These are phyloP conservation scores for Holtermanniella nyarrowii DNA, from an alignment of 768 basidiomycete genomes.

Conservation along the genomic window DNA sequence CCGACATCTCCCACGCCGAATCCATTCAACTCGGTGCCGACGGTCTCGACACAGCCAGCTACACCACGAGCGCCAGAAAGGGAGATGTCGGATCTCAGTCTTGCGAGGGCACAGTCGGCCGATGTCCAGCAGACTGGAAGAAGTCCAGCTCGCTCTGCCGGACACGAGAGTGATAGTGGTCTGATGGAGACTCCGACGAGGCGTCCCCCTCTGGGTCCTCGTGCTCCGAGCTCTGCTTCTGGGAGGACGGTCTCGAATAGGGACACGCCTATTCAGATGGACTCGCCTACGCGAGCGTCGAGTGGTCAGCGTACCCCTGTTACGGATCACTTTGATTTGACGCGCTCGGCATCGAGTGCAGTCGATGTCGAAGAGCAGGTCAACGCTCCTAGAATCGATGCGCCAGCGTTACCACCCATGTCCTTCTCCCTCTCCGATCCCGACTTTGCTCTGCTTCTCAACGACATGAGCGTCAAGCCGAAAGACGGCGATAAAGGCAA, in stretches of 20 bases:
- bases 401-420: constrained; percentile 78
- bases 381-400: constrained; percentile 49
- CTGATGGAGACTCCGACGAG: too few relatives aligned
- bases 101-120: not conserved
- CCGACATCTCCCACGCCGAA: not conserved
- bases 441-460: constrained; percentile 53
- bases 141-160: not conserved
- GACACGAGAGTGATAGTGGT: not conserved
- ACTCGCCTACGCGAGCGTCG: not conserved
- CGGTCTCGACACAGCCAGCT: not conserved
- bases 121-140: not conserved
- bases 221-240: not conserved
- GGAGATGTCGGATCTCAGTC: not conserved
- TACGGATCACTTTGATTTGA: not conserved
- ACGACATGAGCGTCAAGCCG: constrained; percentile 28
- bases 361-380: not conserved
- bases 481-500: not conserved
- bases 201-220: not conserved
- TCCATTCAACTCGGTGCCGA: not conserved
- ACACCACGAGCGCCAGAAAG: not conserved
- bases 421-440: constrained; percentile 75
- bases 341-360: too few relatives aligned
- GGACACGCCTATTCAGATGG: not conserved
- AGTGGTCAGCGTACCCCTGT: not conserved
- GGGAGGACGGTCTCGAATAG: not conserved